Conservation (phyloP, 1,284 basidiomycete species). For the Cutaneotrichosporon sp. region DNA sequence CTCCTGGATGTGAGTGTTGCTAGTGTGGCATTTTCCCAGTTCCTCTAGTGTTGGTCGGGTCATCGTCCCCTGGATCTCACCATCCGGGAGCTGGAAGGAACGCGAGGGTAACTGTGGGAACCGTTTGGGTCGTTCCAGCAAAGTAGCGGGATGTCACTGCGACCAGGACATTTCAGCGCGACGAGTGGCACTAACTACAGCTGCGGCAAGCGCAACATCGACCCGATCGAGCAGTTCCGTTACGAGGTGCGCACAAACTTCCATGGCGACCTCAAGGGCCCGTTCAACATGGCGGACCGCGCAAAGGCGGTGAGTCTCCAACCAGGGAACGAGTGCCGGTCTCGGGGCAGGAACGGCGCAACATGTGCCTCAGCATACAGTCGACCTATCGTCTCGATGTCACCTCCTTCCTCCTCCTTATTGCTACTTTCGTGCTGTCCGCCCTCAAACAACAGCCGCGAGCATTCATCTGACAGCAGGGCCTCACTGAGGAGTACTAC, state of each 20-base stretch:
- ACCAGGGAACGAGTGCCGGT: neutral
- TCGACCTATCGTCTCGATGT: neutral
- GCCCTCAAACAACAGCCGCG: neutral
- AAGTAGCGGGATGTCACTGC: too few species aligned
- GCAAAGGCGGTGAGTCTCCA: constrained; percentile 60
- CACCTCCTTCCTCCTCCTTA: neutral
- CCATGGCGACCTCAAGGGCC: constrained; percentile 76
- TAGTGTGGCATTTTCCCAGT: constrained; percentile 19
- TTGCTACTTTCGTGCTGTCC: neutral
- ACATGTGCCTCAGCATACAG: neutral
- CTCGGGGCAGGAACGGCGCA: neutral
- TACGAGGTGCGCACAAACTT: constrained; percentile 72
- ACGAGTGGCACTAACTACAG: constrained; percentile 18
- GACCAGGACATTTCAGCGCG: too few species aligned
- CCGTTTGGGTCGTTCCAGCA: neutral
- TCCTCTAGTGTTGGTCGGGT: neutral
- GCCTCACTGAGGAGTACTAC: constrained; percentile 69
- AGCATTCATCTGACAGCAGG: constrained; percentile 39
- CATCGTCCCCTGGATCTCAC: neutral
- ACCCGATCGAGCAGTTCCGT: constrained; percentile 71
- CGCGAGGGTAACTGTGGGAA: neutral
- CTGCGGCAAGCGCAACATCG: constrained; percentile 64
- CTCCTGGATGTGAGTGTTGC: constrained; percentile 60
- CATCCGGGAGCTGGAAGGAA: neutral
- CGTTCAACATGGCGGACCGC: constrained; percentile 75